Percentiles rank a stretch among this genome's conserved stretches.
Conservation (phyloP, 495 filamentous ascomycete species). For the Tuber melanosporum region DNA sequence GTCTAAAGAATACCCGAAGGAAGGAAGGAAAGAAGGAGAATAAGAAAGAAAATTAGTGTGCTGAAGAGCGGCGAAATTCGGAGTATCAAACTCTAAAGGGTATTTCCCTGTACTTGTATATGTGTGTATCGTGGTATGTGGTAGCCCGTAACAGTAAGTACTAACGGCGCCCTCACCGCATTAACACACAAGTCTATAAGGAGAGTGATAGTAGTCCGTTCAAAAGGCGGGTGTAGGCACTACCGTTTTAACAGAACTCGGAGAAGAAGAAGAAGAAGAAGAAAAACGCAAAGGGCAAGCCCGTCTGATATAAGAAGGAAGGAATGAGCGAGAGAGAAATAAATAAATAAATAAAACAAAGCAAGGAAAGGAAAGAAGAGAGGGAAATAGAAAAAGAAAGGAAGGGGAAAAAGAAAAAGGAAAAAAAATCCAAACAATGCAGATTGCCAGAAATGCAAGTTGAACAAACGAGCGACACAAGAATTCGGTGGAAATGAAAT, state of each 20-base stretch:
- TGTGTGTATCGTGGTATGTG: background rate
- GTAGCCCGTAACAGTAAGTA: background rate
- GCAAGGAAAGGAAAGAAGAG: background rate
- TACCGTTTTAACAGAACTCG: background rate
- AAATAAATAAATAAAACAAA: background rate
- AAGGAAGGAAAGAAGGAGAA: background rate
- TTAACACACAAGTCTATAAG: background rate
- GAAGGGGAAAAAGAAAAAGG: too few species aligned
- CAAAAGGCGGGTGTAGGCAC: background rate
- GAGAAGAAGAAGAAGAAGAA: background rate
- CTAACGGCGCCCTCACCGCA: background rate
- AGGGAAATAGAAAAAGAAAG: background rate
- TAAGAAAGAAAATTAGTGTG: background rate
- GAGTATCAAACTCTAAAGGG: conserved; percentile 2
- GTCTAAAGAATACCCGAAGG: too few species aligned
- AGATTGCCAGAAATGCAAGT: background rate
- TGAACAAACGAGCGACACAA: background rate
- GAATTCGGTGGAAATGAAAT: conserved; percentile 4
- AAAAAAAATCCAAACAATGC: background rate
- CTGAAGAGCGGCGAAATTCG: conserved; percentile 3
- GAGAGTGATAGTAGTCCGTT: background rate
- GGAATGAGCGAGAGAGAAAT: background rate
- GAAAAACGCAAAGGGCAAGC: background rate
- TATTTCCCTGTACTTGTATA: background rate
- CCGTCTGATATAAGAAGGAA: background rate